Conservation (phyloP, 2,329 filamentous ascomycete species). For the Aspergillus puulaauensis region DNA sequence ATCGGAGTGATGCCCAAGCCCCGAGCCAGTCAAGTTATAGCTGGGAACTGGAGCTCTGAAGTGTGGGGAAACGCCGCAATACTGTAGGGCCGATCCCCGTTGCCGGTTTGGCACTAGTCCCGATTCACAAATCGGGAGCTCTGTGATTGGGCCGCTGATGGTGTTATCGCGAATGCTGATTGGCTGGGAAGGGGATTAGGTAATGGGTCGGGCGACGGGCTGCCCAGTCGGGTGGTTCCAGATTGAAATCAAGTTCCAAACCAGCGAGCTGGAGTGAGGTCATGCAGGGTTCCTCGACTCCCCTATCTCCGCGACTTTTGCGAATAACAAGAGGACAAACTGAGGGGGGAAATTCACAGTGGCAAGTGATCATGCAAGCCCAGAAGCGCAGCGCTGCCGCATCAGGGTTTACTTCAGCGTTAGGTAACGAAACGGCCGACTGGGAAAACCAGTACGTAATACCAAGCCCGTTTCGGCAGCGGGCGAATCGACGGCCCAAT, state of each 20-base stretch:
- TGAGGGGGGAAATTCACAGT: not conserved
- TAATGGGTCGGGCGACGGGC: not conserved
- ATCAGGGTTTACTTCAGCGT: slow-evolving; percentile 6
- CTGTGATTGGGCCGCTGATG: slow-evolving; percentile 23
- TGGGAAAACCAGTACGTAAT: slow-evolving; percentile 34
- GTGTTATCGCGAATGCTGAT: slow-evolving; percentile 28
- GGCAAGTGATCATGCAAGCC: not conserved
- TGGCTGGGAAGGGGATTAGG: slow-evolving; percentile 16
- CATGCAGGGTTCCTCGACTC: not conserved
- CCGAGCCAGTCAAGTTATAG: not conserved
- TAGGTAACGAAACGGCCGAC: slow-evolving; percentile 7
- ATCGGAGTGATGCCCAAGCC: slow-evolving; percentile 7
- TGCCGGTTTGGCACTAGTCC: slow-evolving; percentile 23
- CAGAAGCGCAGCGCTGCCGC: not conserved
- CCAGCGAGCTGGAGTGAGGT: not conserved
- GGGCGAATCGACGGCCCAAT: slow-evolving; percentile 27
- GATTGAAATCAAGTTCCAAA: not conserved
- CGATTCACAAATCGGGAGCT: slow-evolving; percentile 4
- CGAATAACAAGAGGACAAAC: too few species aligned
- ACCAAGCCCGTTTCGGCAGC: slow-evolving; percentile 19
- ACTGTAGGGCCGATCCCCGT: slow-evolving; percentile 30
- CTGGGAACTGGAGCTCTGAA: slow-evolving; percentile 2
- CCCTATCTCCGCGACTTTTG: not conserved
- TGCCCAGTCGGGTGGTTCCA: slow-evolving; percentile 2
- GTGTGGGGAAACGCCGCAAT: slow-evolving; percentile 22